phyloP scores from a whole-genome alignment of 208 protist genomes.

The Tritrichomonas musculus region DNA sequence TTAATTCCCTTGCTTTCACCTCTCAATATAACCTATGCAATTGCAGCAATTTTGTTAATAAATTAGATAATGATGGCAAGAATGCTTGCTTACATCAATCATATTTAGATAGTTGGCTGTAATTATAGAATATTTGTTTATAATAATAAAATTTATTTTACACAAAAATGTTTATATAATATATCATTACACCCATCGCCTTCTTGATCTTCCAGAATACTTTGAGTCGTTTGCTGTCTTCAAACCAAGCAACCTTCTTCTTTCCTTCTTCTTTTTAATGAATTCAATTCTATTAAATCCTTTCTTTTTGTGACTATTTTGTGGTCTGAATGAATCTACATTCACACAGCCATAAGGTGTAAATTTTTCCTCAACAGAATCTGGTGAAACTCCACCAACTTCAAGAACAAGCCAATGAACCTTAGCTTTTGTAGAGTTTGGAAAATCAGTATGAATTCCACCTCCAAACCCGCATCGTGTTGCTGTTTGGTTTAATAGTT shows the following conservation, averaged over 20 bases:
- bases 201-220: conserved; percentile 25
- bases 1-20: too few species aligned
- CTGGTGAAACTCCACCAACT: not conserved
- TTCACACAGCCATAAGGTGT: not conserved
- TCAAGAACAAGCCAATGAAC: not conserved
- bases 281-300: conserved; percentile 25
- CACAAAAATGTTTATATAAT: too few species aligned
- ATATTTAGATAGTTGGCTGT: too few species aligned
- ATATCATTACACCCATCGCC: conserved; percentile 13
- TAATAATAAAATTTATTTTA: too few species aligned
- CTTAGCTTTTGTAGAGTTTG: not conserved
- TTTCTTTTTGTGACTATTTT: not conserved
- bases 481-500: not conserved
- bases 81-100: too few species aligned
- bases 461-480: not conserved
- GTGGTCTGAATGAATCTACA: not conserved
- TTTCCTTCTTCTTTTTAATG: conserved; percentile 26
- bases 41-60: too few species aligned
- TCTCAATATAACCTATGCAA: too few species aligned
- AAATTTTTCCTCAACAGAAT: not conserved
- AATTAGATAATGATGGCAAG: too few species aligned
- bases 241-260: not conserved
- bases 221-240: conserved; percentile 18
- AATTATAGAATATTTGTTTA: too few species aligned
- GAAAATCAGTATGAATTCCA: not conserved